Conservation (phyloP, 345 rosid genomes). For the Eucalyptus regnans region DNA sequence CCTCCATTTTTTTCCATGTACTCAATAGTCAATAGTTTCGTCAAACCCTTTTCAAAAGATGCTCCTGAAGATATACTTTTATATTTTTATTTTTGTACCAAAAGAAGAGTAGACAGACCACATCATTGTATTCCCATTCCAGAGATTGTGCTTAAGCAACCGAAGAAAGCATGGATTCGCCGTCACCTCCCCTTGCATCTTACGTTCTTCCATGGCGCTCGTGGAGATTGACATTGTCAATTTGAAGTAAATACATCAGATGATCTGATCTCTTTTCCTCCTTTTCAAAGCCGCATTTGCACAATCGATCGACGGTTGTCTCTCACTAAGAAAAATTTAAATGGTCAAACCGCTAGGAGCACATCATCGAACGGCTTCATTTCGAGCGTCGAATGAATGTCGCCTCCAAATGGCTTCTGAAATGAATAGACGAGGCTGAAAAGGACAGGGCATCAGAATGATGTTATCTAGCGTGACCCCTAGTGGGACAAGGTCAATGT, state of each 20-base stretch:
- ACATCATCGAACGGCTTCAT: neutral
- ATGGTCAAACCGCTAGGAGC: neutral
- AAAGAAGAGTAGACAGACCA: neutral
- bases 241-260: neutral
- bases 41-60: neutral
- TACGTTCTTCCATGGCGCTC: neutral
- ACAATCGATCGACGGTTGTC: neutral
- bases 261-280: neutral
- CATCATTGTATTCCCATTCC: neutral
- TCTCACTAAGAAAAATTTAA: neutral
- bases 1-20: neutral
- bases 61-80: neutral
- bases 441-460: neutral
- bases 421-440: neutral
- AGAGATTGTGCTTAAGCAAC: neutral
- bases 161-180: neutral
- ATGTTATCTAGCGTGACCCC: neutral
- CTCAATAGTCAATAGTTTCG: neutral
- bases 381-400: neutral
- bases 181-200: neutral
- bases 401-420: neutral
- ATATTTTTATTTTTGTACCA: neutral
- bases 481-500: neutral
- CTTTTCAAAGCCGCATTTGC: neutral
- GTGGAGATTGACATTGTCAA: neutral